phyloP scores from a whole-genome alignment of 2,329 filamentous ascomycete species.

The Cercospora berteroae region DNA sequence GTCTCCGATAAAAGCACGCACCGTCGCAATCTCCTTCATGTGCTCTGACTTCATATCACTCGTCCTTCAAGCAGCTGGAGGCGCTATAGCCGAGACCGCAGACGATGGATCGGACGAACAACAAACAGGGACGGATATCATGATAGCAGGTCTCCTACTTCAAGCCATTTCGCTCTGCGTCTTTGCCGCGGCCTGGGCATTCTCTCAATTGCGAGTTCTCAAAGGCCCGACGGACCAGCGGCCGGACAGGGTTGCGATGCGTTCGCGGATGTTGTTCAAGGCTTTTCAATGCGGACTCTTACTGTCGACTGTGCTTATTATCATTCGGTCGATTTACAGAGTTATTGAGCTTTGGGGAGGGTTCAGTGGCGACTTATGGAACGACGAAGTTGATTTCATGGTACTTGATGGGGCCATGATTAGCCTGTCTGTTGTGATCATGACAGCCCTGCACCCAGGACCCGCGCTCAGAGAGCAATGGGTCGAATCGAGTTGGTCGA shows the following conservation, averaged over 20 bases:
- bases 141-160: constrained; percentile 57
- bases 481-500: constrained; percentile 30
- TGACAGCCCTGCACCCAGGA: constrained; percentile 52
- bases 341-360: constrained; percentile 65
- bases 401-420: constrained; percentile 57
- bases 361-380: constrained; percentile 59
- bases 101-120: constrained; percentile 37
- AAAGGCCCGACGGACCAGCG: constrained; percentile 21
- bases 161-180: constrained; percentile 53
- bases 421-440: constrained; percentile 43
- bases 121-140: constrained; percentile 53
- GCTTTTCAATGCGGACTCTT: constrained; percentile 55
- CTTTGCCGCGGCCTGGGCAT: constrained; percentile 44
- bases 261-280: constrained; percentile 49
- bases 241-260: constrained; percentile 35
- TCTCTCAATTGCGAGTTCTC: constrained; percentile 31
- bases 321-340: constrained; percentile 64
- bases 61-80: constrained; percentile 57
- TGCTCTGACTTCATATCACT: constrained; percentile 56
- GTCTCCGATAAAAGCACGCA: constrained; percentile 26
- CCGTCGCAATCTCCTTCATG: constrained; percentile 57
- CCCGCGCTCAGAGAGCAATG: constrained; percentile 32
- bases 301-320: constrained; percentile 58
- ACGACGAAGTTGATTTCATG: constrained; percentile 51
- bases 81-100: constrained; percentile 56